Base-by-base conservation (phyloP, 2,329 filamentous ascomycete species). In the Xylariaceae sp. region DNA sequence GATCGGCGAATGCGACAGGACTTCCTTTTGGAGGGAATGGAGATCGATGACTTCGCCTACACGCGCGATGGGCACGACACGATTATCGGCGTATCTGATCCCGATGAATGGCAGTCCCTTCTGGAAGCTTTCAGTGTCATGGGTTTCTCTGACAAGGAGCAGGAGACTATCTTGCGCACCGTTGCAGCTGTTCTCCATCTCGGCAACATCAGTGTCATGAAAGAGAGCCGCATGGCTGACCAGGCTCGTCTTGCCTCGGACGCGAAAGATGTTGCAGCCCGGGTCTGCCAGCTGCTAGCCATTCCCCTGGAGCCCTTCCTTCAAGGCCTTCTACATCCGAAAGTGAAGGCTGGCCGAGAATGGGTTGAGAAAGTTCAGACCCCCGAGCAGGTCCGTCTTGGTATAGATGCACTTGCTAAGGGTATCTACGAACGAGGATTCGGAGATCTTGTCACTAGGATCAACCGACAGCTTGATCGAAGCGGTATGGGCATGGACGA, bases 331-430 rank as follows among this genome's bases (percentile, higher is more conserved):
- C 73, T 98, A 9, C 93, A 97, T 59, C 93, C 93, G 9, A 87
- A 82, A 43, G 94, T 98, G 31, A 96, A 95, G 65, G 93, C 93
- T 32, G 93, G 93, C 16, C 81, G 90, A 39, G 93, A 98, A 67
- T 97, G 91, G 93, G 93, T 98, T 2, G 90, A 97, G 61, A 98
- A 97, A 63, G 90, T 94, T 2, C 93, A 98, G 62, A 97, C 91
- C 1, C 91, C 93, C 0, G 94, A 98, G 51, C 93, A 98, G 62
- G 94, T 96, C 34, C 85, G 88, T 18, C 80, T 96, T 9, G 79
- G 87, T 3, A 79, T 98, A 34, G 89, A 97, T 65, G 91, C 93
- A 13, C 74, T 98, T 13, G 83, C 93, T 7, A 98, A 98, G 65
- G 93, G 93, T 66, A 95, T 98, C 52, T 98, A 98, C 61, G 93